These are phyloP conservation scores for Edaphochlamys debaryana DNA, from an alignment of 139 green algal genomes.

Conservation along the genomic window DNA sequence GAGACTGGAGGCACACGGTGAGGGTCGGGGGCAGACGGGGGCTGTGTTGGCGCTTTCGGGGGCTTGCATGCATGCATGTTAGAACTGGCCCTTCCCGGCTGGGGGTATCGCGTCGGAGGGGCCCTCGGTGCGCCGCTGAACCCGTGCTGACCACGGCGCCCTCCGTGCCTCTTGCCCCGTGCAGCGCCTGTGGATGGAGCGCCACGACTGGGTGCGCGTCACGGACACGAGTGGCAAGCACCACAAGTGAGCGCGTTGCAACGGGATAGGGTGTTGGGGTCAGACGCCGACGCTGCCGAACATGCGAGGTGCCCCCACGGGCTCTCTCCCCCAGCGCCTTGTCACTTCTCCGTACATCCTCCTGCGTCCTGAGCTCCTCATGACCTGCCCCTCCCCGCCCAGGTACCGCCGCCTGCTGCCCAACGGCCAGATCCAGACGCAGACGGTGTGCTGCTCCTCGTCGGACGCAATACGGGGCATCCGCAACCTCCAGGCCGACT, in stretches of 20 bases:
- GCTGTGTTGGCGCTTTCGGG: too few relatives aligned
- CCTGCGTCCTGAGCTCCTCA: too few relatives aligned
- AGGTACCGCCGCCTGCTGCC: conserved; percentile 40
- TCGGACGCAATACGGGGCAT: conserved; percentile 20
- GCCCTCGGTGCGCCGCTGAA: too few relatives aligned
- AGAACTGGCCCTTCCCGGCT: too few relatives aligned
- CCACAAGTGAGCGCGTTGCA: conserved; percentile 19
- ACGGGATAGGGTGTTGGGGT: too few relatives aligned
- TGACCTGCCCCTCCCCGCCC: background rate
- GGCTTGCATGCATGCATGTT: too few relatives aligned
- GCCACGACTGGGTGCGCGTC: conserved; percentile 22
- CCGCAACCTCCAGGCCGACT: conserved; percentile 31
- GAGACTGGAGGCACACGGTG: conserved; percentile 4
- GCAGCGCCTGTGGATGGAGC: background rate
- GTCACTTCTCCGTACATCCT: background rate
- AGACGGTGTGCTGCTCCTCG: conserved; percentile 25
- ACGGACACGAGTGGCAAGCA: conserved; percentile 32
- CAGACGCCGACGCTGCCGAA: too few relatives aligned
- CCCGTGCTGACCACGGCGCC: background rate
- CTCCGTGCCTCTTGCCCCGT: background rate
- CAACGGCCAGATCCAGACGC: conserved; percentile 35
- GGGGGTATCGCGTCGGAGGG: too few relatives aligned
- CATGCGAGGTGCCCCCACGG: too few relatives aligned
- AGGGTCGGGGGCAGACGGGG: background rate
- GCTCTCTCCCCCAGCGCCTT: too few relatives aligned